These are phyloP conservation scores for Anaeromyces robustus DNA, from an alignment of 192 early-diverging fungal genomes.

Conservation along the genomic window DNA sequence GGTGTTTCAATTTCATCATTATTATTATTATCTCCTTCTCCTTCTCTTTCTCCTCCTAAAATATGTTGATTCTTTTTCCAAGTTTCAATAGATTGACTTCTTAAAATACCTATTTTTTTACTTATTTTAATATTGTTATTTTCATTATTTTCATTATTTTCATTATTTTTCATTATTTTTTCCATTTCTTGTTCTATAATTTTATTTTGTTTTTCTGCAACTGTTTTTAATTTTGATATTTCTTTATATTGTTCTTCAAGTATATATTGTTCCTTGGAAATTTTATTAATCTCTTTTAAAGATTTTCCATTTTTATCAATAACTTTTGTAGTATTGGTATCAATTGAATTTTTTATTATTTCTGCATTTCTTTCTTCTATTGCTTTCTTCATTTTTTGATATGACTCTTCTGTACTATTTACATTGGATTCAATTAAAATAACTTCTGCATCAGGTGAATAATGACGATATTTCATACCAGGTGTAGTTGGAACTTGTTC, in stretches of 20 bases:
- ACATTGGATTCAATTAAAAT: slow-evolving; percentile 11
- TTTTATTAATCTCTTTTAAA: background rate
- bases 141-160: background rate
- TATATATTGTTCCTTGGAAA: background rate
- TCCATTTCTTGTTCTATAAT: background rate
- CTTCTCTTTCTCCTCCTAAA: too few species aligned
- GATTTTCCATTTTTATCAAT: background rate
- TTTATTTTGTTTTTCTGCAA: background rate
- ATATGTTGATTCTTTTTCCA: background rate
- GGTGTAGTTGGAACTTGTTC: slow-evolving; percentile 81
- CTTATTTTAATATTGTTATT: too few species aligned
- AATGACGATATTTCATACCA: slow-evolving; percentile 99
- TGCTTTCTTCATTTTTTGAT: background rate
- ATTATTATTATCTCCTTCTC: too few species aligned
- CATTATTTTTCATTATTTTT: background rate
- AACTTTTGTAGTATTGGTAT: background rate
- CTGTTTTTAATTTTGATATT: background rate
- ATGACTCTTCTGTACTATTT: background rate
- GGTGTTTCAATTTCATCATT: background rate
- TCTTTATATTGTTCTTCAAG: background rate
- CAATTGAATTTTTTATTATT: background rate
- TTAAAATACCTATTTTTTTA: background rate
- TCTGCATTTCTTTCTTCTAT: background rate
- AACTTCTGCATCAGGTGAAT: slow-evolving; percentile 79
- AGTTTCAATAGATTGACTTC: background rate